Evolutionary conservation across 2,329 filamentous ascomycete genomes (phyloP), one percentile per base, ranked within the genome.

Genomic region (Cladosporium sp.): DNA sequence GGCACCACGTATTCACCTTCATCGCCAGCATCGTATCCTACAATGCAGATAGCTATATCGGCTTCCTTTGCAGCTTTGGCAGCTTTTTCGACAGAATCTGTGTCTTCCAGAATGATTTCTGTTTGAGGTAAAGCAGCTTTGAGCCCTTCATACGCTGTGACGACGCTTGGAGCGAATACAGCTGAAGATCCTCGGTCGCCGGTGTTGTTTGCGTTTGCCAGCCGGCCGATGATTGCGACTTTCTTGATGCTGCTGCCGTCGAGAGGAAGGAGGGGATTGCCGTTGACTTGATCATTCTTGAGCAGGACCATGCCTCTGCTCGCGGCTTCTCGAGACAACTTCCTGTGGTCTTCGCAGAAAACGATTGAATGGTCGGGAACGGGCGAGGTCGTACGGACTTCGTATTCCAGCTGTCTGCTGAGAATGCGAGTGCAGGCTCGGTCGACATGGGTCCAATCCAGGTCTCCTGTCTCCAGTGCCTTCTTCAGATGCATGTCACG

Each of bases 271-370:
- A n/a, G n/a, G n/a, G n/a, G n/a, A n/a, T n/a, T n/a, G n/a, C n/a
- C 19, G 17, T 18, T 3, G 15, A 43, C 34, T 1, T 19, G 5
- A 1, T 51, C 30, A 22, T 58, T 58, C 41, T 57, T 58, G 19
- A 58, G 41, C 12, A 58, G 41, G 8, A 58, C 56, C 52, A 58
- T 57, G 11, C 45, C 48, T 18, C 49, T 45, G 3, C 50, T 45
- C 4, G 55, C 56, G 11, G 53, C 50, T 24, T 53, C 51, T 13
- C 53, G 42, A 15, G 55, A 54, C 4, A 58, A 49, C 18, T 38
- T 20, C 15, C 55, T 41, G 22, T 58, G 56, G 12, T 43, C 18
- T 22, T 54, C 44, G 18, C 50, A 57, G 30, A 52, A 50, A 2
- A 58, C 50, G 4, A 51, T 41, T 4, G 47, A 47, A 1, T 30